Evolutionary conservation across 2,329 filamentous ascomycete species (phyloP), one percentile per base, ranked within the genome.

Genomic region (Gliomastix tumulicola): DNA sequence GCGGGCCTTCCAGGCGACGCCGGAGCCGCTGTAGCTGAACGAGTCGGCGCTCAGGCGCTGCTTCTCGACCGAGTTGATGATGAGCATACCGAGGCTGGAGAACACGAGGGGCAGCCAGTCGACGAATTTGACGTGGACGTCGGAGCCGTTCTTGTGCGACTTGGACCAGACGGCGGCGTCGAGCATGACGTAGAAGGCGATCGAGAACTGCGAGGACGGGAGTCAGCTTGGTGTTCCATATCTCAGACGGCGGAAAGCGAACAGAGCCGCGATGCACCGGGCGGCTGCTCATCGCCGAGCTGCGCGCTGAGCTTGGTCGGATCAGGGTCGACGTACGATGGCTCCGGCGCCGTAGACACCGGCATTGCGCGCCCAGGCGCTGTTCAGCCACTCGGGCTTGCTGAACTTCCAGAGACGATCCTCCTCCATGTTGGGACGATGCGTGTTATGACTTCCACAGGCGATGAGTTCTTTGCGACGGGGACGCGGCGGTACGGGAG

Each of bases 51-150:
- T 75, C 43, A 83, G 67, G 36, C 79, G 72, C 41, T 76, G 65
- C 61, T 83, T 82, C 62, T 82, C 77, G 44, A 82, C 77, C 47
- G 69, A 76, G 67, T 83, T 82, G 66, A 82, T 82, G 57, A 82
- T 82, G 40, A 83, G 68, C 76, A 83, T 82, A 44, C 79, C 79
- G 43, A 82, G 65, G 44, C 71, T 69, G 46, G 71, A 76, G 65
- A 82, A 82, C 56, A 82, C 71, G 46, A 83, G 69, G 35, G 79
- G 78, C 44, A 82, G 71, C 79, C 79, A 83, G 70, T 83, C 79
- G 58, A 81, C 68, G 50, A 82, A 84, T 46, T 66, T 76, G 50
- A 84, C 67, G 62, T 83, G 78, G 25, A 66, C 49, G 55, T 70
- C 61, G 38, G 75, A 79, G 41, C 66, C 71, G 63, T 83, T 83